Conservation (phyloP, 257 asterid species). For the Marsdenia floribunda region DNA sequence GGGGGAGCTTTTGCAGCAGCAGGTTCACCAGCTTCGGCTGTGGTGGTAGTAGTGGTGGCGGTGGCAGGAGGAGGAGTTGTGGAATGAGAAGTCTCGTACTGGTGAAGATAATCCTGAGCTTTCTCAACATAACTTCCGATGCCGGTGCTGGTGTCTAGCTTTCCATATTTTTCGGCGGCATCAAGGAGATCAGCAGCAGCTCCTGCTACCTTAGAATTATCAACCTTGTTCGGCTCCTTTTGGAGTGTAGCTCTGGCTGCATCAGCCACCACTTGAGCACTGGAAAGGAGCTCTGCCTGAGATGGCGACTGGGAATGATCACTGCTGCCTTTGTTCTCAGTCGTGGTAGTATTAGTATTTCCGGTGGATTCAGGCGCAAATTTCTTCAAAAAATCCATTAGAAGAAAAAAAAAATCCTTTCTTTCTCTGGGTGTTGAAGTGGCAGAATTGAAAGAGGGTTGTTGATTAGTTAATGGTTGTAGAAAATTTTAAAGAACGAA, state of each 20-base stretch:
- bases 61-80: not conserved
- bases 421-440: not conserved
- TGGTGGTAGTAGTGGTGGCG: not conserved
- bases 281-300: conserved; percentile 18
- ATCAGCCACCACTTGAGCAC: conserved; percentile 22
- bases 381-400: conserved; percentile 9
- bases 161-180: conserved; percentile 47
- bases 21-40: not conserved
- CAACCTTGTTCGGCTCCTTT: conserved; percentile 6
- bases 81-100: conserved; percentile 10
- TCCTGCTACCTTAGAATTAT: conserved; percentile 30
- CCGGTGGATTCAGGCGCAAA: not conserved
- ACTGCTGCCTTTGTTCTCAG: not conserved
- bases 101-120: conserved; percentile 2
- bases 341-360: not conserved
- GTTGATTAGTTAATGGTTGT: too few species aligned
- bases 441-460: not conserved
- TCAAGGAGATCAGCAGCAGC: conserved; percentile 50
- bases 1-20: too few species aligned
- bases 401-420: too few species aligned
- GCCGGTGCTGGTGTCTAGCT: conserved; percentile 26
- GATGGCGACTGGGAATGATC: not conserved
- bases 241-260: conserved; percentile 14
- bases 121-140: conserved; percentile 23
- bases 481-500: too few species aligned